Conservation (phyloP, 2,329 filamentous ascomycete genomes). For the Rutstroemia sp. region DNA sequence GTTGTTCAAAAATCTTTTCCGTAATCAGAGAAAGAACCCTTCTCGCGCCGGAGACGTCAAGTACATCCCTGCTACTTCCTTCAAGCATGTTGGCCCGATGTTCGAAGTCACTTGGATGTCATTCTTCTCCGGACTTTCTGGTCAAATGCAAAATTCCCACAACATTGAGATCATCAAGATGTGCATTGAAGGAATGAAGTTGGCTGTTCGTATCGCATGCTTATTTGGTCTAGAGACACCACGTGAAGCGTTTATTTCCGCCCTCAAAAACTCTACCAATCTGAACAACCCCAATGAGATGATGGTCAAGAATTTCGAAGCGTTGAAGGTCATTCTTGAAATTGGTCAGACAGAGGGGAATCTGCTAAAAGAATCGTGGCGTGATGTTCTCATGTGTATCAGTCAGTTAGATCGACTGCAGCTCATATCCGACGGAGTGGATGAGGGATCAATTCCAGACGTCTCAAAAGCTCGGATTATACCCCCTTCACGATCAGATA, state of each 20-base stretch:
- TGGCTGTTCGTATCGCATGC: conserved; percentile 89
- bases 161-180: conserved; percentile 87
- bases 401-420: conserved; percentile 94
- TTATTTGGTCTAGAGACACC: conserved; percentile 91
- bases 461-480: conserved; percentile 76
- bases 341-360: conserved; percentile 92
- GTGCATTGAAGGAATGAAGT: conserved; percentile 91
- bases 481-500: conserved; percentile 44
- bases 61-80: conserved; percentile 90
- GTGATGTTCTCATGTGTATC: conserved; percentile 89
- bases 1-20: conserved; percentile 87
- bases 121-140: conserved; percentile 89
- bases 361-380: conserved; percentile 81
- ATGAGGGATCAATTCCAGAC: conserved; percentile 87
- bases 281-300: conserved; percentile 94
- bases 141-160: conserved; percentile 86
- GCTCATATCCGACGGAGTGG: conserved; percentile 87
- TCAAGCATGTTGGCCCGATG: conserved; percentile 95
- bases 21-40: conserved; percentile 77
- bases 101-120: conserved; percentile 99
- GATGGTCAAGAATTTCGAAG: conserved; percentile 92
- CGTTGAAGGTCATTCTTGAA: conserved; percentile 83
- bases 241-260: conserved; percentile 88
- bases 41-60: conserved; percentile 55
- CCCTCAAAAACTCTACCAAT: conserved; percentile 88